phyloP scores from a whole-genome alignment of 1,139 yeast genomes.

The Scheffersomyces insectosa region DNA sequence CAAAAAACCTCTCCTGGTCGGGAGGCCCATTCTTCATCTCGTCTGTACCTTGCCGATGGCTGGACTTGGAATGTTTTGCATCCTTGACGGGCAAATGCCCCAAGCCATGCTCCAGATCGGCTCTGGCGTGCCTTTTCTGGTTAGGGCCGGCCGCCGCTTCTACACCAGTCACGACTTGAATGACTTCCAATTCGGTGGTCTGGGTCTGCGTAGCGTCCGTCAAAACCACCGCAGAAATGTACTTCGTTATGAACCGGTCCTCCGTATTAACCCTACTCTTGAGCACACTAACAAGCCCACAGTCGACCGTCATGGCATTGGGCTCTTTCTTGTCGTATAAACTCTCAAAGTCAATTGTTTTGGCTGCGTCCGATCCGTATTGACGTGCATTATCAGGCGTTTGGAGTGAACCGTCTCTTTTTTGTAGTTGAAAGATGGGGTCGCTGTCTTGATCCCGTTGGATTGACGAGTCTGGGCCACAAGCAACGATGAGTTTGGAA shows the following conservation, averaged over 20 bases:
- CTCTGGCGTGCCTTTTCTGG: too few relatives aligned
- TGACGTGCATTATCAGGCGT: too few relatives aligned
- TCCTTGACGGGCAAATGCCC: too few relatives aligned
- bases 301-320: conserved; percentile 13
- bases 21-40: too few relatives aligned
- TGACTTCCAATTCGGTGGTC: neutral
- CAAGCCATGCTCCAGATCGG: too few relatives aligned
- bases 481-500: too few relatives aligned
- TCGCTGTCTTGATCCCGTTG: neutral
- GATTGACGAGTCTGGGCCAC: neutral
- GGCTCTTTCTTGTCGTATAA: conserved; percentile 9
- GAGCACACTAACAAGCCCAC: conserved; percentile 7
- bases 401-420: too few relatives aligned
- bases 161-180: neutral
- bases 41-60: too few relatives aligned
- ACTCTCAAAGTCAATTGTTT: conserved; percentile 7
- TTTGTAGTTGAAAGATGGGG: too few relatives aligned
- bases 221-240: neutral
- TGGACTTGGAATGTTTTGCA: too few relatives aligned
- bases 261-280: conserved; percentile 4
- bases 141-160: too few relatives aligned
- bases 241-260: neutral
- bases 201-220: neutral
- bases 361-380: neutral
- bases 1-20: too few relatives aligned